phyloP scores from a whole-genome alignment of 768 basidiomycete genomes.

The Lactarius deliciosus region DNA sequence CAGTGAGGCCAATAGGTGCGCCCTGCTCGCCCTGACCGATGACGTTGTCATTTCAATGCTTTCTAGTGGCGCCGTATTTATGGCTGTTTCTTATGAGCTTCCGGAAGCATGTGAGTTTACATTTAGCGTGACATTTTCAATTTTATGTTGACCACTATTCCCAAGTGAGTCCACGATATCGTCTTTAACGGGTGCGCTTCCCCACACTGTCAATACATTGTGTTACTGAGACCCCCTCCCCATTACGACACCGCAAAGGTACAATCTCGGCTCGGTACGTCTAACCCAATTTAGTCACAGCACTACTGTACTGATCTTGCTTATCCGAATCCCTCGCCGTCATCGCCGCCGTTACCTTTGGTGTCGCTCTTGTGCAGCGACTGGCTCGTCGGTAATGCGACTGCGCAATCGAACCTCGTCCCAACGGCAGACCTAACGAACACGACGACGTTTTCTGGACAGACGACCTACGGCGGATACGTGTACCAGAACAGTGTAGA shows the following conservation, averaged over 20 bases:
- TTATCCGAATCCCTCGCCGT: background rate
- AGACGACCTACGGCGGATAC: constrained; percentile 62
- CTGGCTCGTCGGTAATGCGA: constrained; percentile 83
- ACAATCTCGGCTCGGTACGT: constrained; percentile 75
- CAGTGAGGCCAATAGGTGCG: constrained; percentile 54
- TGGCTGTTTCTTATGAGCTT: constrained; percentile 73
- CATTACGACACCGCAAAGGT: constrained; percentile 38
- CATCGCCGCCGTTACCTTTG: background rate
- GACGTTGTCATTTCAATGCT: background rate
- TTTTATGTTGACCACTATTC: background rate
- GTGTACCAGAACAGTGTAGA: constrained; percentile 69
- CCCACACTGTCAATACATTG: background rate
- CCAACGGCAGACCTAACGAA: constrained; percentile 53
- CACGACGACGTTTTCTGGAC: constrained; percentile 57
- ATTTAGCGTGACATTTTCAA: background rate
- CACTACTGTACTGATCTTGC: background rate
- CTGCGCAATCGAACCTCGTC: constrained; percentile 45
- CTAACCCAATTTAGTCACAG: constrained; percentile 2
- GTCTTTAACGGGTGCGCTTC: constrained; percentile 58
- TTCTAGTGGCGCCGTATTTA: constrained; percentile 65
- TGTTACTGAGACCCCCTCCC: constrained; percentile 10
- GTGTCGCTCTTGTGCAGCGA: constrained; percentile 48
- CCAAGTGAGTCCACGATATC: constrained; percentile 66
- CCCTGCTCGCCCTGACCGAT: background rate
- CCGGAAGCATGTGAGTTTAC: constrained; percentile 53